Conservation (phyloP, 768 basidiomycete species). For the Tulasnella sp. region DNA sequence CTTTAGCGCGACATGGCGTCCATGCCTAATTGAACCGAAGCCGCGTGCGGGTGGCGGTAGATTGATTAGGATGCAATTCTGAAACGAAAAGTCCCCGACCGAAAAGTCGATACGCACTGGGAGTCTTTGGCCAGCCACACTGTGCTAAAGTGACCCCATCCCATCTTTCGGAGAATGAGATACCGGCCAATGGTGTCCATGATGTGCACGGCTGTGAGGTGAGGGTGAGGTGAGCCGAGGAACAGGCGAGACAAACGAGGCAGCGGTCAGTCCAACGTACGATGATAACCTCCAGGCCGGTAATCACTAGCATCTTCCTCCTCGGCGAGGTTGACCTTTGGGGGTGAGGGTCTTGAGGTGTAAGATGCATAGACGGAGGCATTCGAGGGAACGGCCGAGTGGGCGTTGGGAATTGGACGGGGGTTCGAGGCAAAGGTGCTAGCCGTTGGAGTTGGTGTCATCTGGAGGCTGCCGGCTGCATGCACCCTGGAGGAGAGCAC, state of each 20-base stretch:
- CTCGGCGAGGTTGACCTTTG: slow-evolving; percentile 29
- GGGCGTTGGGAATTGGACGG: slow-evolving; percentile 18
- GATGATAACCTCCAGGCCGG: slow-evolving; percentile 41
- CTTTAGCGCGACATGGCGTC: slow-evolving; percentile 83
- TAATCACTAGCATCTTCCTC: slow-evolving; percentile 42
- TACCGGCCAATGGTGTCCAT: slow-evolving; percentile 85
- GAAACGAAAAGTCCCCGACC: slow-evolving; percentile 19
- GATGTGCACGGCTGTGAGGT: slow-evolving; percentile 54
- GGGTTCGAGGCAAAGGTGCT: slow-evolving; percentile 3
- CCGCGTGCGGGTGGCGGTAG: neutral
- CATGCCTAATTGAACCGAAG: slow-evolving; percentile 45
- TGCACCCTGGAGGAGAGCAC: slow-evolving; percentile 13
- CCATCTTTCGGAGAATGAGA: slow-evolving; percentile 82
- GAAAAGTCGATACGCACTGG: slow-evolving; percentile 36
- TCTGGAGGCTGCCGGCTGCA: neutral
- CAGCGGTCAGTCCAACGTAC: slow-evolving; percentile 21
- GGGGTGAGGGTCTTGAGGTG: neutral
- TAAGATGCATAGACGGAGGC: slow-evolving; percentile 4
- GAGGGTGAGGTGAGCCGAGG: slow-evolving; percentile 6
- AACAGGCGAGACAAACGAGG: slow-evolving; percentile 7
- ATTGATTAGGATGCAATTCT: slow-evolving; percentile 1
- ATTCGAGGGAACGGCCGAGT: slow-evolving; percentile 4
- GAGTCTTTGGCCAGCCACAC: slow-evolving; percentile 85
- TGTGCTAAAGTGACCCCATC: slow-evolving; percentile 97
- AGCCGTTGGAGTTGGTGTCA: slow-evolving; percentile 1